A percentile compares a stretch with the other conserved stretches of the same genome.
phyloP scores from a whole-genome alignment of 148 eudicot genomes.

The Chenopodium album region DNA sequence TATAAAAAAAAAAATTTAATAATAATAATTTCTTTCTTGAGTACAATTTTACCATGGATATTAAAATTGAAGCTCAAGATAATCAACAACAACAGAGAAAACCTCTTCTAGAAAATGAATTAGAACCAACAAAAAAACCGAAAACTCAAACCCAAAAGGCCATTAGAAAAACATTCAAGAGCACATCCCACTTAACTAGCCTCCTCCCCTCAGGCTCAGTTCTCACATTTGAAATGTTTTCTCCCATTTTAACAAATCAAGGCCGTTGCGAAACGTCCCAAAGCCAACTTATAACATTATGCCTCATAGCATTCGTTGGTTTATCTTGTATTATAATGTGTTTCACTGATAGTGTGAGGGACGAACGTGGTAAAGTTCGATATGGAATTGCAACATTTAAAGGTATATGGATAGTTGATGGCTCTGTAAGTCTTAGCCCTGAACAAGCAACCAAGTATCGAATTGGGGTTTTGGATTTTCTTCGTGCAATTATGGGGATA shows the following conservation, averaged over 20 bases:
- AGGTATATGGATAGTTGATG: constrained; percentile 69
- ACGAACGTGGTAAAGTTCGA: constrained; percentile 63
- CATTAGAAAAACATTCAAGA: constrained; percentile 55
- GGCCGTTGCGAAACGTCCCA: constrained; percentile 43
- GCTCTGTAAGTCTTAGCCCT: constrained; percentile 25
- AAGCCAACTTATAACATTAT: constrained; percentile 30
- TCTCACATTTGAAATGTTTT: constrained; percentile 58
- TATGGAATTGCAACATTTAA: constrained; percentile 63
- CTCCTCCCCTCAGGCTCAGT: constrained; percentile 79
- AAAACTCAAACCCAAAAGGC: constrained; percentile 54
- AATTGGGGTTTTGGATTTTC: constrained; percentile 48
- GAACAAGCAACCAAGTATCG: constrained; percentile 43
- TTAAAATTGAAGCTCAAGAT: constrained; percentile 18
- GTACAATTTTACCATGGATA: not conserved
- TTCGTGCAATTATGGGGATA: constrained; percentile 58
- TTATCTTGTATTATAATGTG: constrained; percentile 52
- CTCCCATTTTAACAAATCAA: constrained; percentile 56
- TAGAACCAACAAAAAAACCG: not conserved
- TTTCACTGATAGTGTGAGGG: constrained; percentile 64
- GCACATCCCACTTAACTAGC: constrained; percentile 49
- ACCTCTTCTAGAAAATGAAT: constrained; percentile 38
- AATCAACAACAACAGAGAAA: constrained; percentile 31
- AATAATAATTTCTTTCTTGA: not conserved
- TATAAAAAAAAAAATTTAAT: no score
- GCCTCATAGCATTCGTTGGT: constrained; percentile 39